Evolutionary conservation across 192 early-diverging fungal genomes (phyloP), one percentile per base, ranked within the genome.

Genomic region (Coemansia sp.): DNA sequence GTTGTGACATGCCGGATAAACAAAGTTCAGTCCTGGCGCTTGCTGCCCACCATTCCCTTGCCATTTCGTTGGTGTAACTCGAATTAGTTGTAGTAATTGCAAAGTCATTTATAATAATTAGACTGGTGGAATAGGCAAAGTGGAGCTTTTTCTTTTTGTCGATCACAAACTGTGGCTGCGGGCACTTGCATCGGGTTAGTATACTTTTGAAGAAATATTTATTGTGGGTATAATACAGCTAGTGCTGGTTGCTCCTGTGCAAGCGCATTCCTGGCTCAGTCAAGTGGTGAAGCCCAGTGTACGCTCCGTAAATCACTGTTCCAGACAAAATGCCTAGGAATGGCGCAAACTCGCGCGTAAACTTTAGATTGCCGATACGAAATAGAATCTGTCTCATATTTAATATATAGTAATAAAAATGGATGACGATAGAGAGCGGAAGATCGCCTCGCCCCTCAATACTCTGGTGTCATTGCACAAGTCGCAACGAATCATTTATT

Each of bases 241-340:
- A 66, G 46, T 68, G 41, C 62, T 78, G 66, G 51, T 65, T 62
- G 59, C 70, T 73, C n/a, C 75, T 62, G 24, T 66, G 67, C 33
- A 42, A 64, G 34, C 75, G 62, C 48, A 73, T 62, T 3, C 66
- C 70, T 1, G 75, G 70, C 0, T 63, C 63, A 11, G 34, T n/a
- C 0, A 73, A 51, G 17, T 56, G 70, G 16, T 68, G 66, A 2
- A 69, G 16, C 2, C 63, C 75, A 2, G 75, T 78, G 57, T 65
- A 73, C 0, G 41, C 37, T n/a, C 75, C 75, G 11, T 68, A 78
- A 9, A 42, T 7, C n/a, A 60, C 4, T 13, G 63, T 54, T 8
- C 62, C 57, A 3, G 62, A 39, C 6, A 69, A 41, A 16, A 53
- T 46, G 4, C 46, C 27, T 5, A 78, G 4, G 35, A 78, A 33